phyloP scores from a whole-genome alignment of 2,329 filamentous ascomycete species.

The Periconia digitata region DNA sequence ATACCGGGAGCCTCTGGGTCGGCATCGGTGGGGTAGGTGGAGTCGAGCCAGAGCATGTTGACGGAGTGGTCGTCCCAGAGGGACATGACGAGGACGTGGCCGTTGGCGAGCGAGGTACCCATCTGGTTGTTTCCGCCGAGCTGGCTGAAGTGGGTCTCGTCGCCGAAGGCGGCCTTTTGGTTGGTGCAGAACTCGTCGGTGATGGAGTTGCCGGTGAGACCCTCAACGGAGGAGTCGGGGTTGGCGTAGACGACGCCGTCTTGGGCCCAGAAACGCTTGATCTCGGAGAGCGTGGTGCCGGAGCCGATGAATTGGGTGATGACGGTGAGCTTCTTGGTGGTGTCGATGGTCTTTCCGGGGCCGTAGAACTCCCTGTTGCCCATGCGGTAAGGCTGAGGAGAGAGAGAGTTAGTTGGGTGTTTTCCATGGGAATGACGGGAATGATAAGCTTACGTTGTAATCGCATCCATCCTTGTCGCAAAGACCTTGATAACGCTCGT shows the following conservation, averaged over 20 bases:
- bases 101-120: constrained; percentile 55
- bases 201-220: constrained; percentile 56
- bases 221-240: constrained; percentile 46
- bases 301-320: constrained; percentile 54
- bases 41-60: constrained; percentile 77
- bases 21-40: constrained; percentile 57
- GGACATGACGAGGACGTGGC: constrained; percentile 67
- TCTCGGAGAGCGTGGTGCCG: constrained; percentile 47
- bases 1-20: constrained; percentile 36
- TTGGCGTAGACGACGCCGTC: constrained; percentile 53
- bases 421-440: not conserved
- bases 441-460: constrained; percentile 42
- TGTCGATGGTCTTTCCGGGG: constrained; percentile 51
- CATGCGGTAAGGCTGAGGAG: constrained; percentile 56
- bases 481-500: constrained; percentile 60
- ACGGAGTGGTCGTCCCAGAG: constrained; percentile 66
- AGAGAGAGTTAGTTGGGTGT: constrained; percentile 4
- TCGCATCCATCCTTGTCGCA: constrained; percentile 73
- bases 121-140: constrained; percentile 61
- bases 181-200: constrained; percentile 59
- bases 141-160: constrained; percentile 55
- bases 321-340: constrained; percentile 50
- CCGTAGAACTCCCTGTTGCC: constrained; percentile 67
- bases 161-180: constrained; percentile 59
- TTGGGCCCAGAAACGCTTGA: constrained; percentile 55